Evolutionary conservation across 768 basidiomycete species (phyloP).

Genomic region (Russula vinacea): DNA sequence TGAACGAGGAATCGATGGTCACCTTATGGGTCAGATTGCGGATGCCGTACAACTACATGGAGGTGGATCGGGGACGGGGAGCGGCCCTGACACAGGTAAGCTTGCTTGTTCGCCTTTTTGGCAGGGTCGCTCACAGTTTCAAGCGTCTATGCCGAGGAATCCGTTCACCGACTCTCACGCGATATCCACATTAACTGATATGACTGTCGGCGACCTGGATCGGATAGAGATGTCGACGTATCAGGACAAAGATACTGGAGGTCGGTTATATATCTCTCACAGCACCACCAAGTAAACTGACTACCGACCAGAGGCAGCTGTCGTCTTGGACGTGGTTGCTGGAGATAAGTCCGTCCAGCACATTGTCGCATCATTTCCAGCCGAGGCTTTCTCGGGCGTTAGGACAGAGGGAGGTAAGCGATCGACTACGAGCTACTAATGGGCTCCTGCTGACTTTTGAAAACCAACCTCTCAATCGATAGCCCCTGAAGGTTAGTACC

Average conservation of each 20-base stretch:
- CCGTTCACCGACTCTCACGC: conserved; percentile 10
- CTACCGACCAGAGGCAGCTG: background rate
- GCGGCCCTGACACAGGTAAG: background rate
- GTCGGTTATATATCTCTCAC: background rate
- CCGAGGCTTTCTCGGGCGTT: background rate
- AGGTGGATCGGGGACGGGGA: no score
- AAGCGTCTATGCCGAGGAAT: background rate
- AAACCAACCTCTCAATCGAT: background rate
- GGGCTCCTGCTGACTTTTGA: background rate
- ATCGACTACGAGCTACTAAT: background rate
- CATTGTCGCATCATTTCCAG: background rate
- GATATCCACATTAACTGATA: background rate
- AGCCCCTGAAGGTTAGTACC: background rate
- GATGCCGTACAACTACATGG: background rate
- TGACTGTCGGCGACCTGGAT: background rate
- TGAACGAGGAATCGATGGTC: background rate
- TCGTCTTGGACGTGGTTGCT: background rate
- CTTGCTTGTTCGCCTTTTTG: no score
- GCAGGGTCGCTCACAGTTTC: background rate
- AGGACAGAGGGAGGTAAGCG: background rate
- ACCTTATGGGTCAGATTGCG: background rate
- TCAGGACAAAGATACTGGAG: background rate
- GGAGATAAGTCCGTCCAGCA: background rate
- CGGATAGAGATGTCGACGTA: conserved; percentile 1
- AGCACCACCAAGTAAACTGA: background rate